These are phyloP conservation scores for Kodamaea lidongshanica DNA, from an alignment of 805 yeast genomes.

Conservation along the genomic window DNA sequence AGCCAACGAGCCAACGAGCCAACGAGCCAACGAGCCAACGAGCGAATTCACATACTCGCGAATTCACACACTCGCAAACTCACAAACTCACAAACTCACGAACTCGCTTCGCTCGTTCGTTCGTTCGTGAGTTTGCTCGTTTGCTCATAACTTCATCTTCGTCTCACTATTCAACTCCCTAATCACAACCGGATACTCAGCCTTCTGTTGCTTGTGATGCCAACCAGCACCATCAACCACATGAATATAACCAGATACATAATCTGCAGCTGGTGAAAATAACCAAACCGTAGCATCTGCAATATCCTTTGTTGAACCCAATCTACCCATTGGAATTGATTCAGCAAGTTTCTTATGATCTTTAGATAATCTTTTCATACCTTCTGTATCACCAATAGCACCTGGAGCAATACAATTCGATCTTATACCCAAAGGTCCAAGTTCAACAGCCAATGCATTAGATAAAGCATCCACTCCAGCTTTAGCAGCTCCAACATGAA, in stretches of 20 bases:
- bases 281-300: conserved; percentile 83
- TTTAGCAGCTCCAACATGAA: conserved; percentile 27
- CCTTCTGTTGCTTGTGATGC: conserved; percentile 44
- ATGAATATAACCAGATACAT: conserved; percentile 67
- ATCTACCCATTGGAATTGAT: conserved; percentile 58
- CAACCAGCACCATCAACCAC: conserved; percentile 91
- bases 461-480: conserved; percentile 27
- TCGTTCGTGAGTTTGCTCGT: background rate
- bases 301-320: conserved; percentile 70
- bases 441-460: conserved; percentile 25
- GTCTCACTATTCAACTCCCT: conserved; percentile 12
- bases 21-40: too few species aligned
- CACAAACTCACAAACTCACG: too few species aligned
- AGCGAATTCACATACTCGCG: too few species aligned
- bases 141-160: conserved; percentile 12
- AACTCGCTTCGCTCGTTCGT: too few species aligned
- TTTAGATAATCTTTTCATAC: conserved; percentile 18
- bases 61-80: too few species aligned
- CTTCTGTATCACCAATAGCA: conserved; percentile 24
- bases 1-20: too few species aligned
- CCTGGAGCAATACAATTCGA: conserved; percentile 25
- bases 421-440: conserved; percentile 27
- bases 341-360: conserved; percentile 12
- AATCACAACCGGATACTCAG: conserved; percentile 29
- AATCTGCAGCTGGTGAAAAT: conserved; percentile 76